Percentiles rank a stretch among this genome's conserved stretches.
These are phyloP conservation scores for Trichoderma gracile DNA, from an alignment of 2,329 filamentous ascomycete species.

Conservation along the genomic window DNA sequence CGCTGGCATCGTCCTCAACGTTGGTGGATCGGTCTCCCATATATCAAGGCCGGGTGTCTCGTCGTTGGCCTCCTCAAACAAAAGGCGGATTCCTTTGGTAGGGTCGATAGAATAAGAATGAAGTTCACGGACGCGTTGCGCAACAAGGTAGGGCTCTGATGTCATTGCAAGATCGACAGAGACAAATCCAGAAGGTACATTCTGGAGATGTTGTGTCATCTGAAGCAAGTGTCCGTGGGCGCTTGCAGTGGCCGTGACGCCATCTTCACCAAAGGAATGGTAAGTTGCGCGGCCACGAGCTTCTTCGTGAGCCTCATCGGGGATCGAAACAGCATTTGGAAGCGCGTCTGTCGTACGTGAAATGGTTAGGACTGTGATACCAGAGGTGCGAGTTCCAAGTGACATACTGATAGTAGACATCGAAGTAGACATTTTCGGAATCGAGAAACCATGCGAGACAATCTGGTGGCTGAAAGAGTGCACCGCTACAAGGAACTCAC, in stretches of 20 bases:
- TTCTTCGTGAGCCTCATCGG: not conserved
- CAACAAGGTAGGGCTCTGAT: not conserved
- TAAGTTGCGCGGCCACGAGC: not conserved
- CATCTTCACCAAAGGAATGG: not conserved
- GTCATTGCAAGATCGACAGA: not conserved
- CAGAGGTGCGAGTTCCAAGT: too few species aligned
- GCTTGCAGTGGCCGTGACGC: not conserved
- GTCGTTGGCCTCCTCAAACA: not conserved
- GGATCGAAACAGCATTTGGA: not conserved
- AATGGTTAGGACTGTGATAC: not conserved
- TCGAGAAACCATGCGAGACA: not conserved
- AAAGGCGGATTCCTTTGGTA: not conserved
- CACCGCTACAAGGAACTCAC: too few species aligned
- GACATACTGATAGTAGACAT: not conserved
- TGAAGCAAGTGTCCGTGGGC: not conserved
- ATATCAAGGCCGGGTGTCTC: not conserved
- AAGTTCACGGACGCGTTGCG: not conserved
- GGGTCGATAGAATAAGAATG: not conserved
- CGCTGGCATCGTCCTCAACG: not conserved
- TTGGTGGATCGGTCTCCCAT: not conserved
- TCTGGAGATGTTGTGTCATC: not conserved
- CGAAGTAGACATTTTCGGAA: too few species aligned
- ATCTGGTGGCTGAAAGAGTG: too few species aligned
- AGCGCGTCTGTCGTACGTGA: not conserved
- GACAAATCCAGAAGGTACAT: not conserved